Conservation (phyloP, 2,329 filamentous ascomycete species). For the Dactylellina cionopaga region DNA sequence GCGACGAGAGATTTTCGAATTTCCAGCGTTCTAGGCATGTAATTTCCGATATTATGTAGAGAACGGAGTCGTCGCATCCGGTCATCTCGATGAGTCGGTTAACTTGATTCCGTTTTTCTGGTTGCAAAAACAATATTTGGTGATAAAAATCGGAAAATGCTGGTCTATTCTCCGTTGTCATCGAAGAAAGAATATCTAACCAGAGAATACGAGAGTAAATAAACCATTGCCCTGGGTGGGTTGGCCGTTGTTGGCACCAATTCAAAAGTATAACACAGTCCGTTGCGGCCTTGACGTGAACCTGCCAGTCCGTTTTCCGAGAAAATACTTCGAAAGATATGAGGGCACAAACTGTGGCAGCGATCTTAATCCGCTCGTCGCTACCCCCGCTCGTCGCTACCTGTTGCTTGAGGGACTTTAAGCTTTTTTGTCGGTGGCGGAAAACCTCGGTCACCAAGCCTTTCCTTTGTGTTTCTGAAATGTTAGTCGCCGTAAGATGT, state of each 20-base stretch:
- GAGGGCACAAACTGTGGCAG: constrained; percentile 50
- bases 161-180: constrained; percentile 30
- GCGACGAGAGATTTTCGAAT: constrained; percentile 11
- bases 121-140: constrained; percentile 23
- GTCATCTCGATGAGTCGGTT: constrained; percentile 43
- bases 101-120: constrained; percentile 19
- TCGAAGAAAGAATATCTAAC: constrained; percentile 45
- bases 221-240: constrained; percentile 48
- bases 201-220: constrained; percentile 49
- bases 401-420: constrained; percentile 44
- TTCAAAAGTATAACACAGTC: constrained; percentile 44
- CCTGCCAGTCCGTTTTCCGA: constrained; percentile 41
- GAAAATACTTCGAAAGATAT: constrained; percentile 51
- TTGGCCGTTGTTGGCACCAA: constrained; percentile 39
- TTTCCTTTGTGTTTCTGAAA: constrained; percentile 39
- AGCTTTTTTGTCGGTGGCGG: constrained; percentile 43
- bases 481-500: constrained; percentile 43
- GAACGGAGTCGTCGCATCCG: constrained; percentile 47
- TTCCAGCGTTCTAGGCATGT: constrained; percentile 50
- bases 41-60: constrained; percentile 51
- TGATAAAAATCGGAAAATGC: constrained; percentile 35
- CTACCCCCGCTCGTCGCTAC: constrained; percentile 19
- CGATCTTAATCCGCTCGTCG: constrained; percentile 42
- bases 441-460: constrained; percentile 47
- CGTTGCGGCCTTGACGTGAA: constrained; percentile 50